Percentiles rank a stretch among this genome's conserved stretches.
Evolutionary conservation across 306 rosid species (phyloP).

Genomic region (Comarum palustre): DNA sequence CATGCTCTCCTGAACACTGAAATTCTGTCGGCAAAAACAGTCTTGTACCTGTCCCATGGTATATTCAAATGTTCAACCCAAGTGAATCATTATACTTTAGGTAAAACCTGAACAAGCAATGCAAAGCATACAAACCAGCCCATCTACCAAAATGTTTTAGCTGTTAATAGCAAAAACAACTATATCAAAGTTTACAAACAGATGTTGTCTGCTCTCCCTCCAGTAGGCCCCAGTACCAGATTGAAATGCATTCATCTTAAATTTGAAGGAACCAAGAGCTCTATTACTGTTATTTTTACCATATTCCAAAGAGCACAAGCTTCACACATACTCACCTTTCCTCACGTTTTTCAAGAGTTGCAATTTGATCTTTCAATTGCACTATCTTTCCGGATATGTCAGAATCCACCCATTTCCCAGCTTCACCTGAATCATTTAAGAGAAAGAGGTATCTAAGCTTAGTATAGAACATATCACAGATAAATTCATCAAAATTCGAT

Average conservation of each 20-base stretch:
- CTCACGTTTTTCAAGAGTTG: constrained; percentile 93
- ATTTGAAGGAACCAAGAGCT: not conserved
- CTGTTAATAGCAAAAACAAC: not conserved
- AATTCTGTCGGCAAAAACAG: constrained; percentile 94
- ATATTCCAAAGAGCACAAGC: not conserved
- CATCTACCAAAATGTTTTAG: not conserved
- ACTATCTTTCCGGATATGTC: constrained; percentile 76
- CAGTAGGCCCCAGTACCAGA: not conserved
- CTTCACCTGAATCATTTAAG: constrained; percentile 54
- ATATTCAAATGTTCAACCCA: constrained; percentile 30
- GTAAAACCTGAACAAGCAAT: not conserved
- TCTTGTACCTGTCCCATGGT: constrained; percentile 72
- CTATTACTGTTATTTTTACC: not conserved
- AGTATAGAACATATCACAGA: not conserved
- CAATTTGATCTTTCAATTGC: constrained; percentile 86
- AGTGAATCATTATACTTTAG: constrained; percentile 1
- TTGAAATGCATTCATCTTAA: not conserved
- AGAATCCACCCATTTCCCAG: constrained; percentile 79
- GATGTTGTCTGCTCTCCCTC: not conserved
- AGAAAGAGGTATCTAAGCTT: constrained; percentile 7
- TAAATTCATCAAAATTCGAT: not conserved
- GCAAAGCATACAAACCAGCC: not conserved
- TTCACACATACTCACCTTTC: constrained; percentile 51
- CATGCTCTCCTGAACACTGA: constrained; percentile 94
- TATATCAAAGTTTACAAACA: not conserved